Conservation (phyloP, 768 basidiomycete genomes). For the Trametes meyenii region DNA sequence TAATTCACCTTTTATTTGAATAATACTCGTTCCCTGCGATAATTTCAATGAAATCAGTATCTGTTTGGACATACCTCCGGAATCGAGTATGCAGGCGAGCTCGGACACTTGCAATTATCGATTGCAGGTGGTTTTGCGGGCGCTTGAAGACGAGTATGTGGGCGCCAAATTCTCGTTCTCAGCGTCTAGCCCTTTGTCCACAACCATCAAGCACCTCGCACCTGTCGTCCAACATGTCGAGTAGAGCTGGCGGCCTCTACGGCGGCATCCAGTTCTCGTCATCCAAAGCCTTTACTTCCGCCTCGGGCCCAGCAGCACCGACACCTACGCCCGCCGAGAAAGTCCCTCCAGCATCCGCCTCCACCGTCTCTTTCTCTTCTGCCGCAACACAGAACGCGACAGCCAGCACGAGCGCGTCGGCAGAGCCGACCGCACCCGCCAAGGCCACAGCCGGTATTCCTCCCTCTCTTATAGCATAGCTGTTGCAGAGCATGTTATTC, state of each 20-base stretch:
- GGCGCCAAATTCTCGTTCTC: neutral
- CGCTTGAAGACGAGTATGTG: neutral
- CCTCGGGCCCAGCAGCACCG: conserved; percentile 28
- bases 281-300: conserved; percentile 53
- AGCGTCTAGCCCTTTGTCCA: conserved; percentile 1
- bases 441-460: conserved; percentile 61
- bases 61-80: too few species aligned
- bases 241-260: conserved; percentile 82
- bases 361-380: conserved; percentile 23
- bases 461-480: conserved; percentile 48
- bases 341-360: conserved; percentile 25
- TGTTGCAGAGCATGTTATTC: conserved; percentile 58
- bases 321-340: conserved; percentile 31
- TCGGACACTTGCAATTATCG: too few species aligned
- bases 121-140: too few species aligned
- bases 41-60: too few species aligned
- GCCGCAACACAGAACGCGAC: conserved; percentile 33
- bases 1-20: too few species aligned
- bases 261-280: conserved; percentile 87
- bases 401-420: conserved; percentile 13
- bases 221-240: conserved; percentile 55
- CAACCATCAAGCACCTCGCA: neutral
- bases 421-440: conserved; percentile 40
- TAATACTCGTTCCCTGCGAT: too few species aligned
- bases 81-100: too few species aligned